phyloP scores from a whole-genome alignment of 805 yeast species.

The Sugiyamaella floridensis region DNA sequence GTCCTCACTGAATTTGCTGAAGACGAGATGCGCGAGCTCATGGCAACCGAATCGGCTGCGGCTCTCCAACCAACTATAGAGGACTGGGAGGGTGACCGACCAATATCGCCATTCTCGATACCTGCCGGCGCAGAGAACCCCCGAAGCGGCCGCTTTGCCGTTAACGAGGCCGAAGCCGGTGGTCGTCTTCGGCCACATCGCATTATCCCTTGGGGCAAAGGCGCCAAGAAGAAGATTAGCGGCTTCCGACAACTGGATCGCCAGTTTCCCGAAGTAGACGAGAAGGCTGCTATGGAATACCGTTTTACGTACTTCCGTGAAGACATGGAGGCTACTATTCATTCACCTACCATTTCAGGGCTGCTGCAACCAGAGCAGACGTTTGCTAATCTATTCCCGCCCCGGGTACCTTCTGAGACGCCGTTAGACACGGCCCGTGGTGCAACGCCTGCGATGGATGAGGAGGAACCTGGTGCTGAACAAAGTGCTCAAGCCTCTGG shows the following conservation, averaged over 20 bases:
- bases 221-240: constrained; percentile 7
- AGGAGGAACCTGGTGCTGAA: background rate
- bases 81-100: constrained; percentile 6
- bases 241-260: constrained; percentile 5
- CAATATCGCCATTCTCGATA: constrained; percentile 9
- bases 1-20: constrained; percentile 70
- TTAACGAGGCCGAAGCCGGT: constrained; percentile 48
- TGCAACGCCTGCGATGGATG: constrained; percentile 1
- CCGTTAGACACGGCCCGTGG: constrained; percentile 8
- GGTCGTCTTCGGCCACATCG: constrained; percentile 73
- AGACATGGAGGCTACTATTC: constrained; percentile 81
- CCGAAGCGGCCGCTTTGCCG: constrained; percentile 22
- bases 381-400: constrained; percentile 55
- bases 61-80: constrained; percentile 18
- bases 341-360: constrained; percentile 83
- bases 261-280: constrained; percentile 18
- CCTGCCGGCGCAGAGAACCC: background rate
- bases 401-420: constrained; percentile 6
- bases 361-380: constrained; percentile 55
- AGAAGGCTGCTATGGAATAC: constrained; percentile 47
- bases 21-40: constrained; percentile 52
- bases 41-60: constrained; percentile 22
- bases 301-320: constrained; percentile 91
- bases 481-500: background rate
- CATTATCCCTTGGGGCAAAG: constrained; percentile 59